Evolutionary conservation across 139 green algal species (phyloP).

Genomic region (Chlamydomonas schloesseri): DNA sequence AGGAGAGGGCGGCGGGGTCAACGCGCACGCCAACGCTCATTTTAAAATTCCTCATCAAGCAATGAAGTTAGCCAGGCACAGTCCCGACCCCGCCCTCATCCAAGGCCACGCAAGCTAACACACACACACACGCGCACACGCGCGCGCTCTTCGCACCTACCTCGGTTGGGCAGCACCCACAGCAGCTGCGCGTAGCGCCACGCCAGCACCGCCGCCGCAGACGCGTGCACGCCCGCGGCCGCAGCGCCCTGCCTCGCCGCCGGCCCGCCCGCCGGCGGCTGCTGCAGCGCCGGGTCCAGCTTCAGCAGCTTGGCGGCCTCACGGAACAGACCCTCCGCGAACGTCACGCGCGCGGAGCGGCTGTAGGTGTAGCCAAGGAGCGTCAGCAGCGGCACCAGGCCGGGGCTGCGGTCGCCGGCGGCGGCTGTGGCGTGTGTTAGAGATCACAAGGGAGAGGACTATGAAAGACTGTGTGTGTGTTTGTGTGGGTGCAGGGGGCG

Average conservation of each 20-base stretch:
- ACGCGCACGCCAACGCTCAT: too few species aligned
- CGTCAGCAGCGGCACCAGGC: conserved; percentile 69
- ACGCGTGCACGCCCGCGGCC: conserved; percentile 62
- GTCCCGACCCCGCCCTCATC: too few species aligned
- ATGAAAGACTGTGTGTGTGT: too few species aligned
- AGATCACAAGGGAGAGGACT: too few species aligned
- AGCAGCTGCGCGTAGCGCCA: conserved; percentile 87
- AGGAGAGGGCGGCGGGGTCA: too few species aligned
- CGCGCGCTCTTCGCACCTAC: conserved; percentile 1
- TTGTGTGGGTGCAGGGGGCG: too few species aligned
- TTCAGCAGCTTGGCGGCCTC: conserved; percentile 48
- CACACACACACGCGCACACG: too few species aligned
- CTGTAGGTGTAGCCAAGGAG: conserved; percentile 76
- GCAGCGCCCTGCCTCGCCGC: background rate
- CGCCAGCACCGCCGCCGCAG: conserved; percentile 61
- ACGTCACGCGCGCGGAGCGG: conserved; percentile 75
- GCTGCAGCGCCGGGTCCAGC: conserved; percentile 21
- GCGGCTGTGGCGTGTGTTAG: too few species aligned
- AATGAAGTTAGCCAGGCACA: too few species aligned
- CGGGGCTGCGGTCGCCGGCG: conserved; percentile 53
- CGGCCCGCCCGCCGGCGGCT: background rate
- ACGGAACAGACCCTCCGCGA: conserved; percentile 82
- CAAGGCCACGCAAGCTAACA: too few species aligned
- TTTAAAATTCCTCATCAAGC: too few species aligned
- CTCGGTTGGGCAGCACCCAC: conserved; percentile 73